Base-by-base conservation (phyloP, 306 rosid genomes). In the Trifolium fragiferum region DNA sequence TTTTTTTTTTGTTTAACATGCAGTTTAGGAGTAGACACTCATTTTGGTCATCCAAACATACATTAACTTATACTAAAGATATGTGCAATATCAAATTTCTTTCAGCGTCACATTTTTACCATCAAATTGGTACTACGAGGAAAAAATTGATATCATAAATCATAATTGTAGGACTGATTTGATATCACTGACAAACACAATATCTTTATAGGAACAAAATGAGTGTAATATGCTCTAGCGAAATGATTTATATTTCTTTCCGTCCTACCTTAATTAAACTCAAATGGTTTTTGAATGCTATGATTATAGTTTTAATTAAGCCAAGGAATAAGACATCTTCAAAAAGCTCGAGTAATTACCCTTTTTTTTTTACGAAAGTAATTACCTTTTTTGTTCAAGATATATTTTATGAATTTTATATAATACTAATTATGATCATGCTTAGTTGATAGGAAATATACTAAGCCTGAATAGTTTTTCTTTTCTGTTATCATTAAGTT, bases 11-110 rank as follows among this genome's bases (percentile, higher is more conserved):
- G 15, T 69, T 3, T 69, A 7, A 16, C 7, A 14, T 46, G 18
- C 47, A 41, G 47, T 46, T 46, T 44, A 41, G 18, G 41, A 64
- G 20, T 38, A 18, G 33, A 16, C 47, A 32, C 18, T 70, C 20
- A 70, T 30, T 68, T 69, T 68, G 68, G 75, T 55, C 40, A 38
- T 71, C 66, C 53, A 55, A 71, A 37, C 40, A 37, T 71, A 54
- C 11, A 10, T 7, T 3, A 37, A 14, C 7, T 54, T n/a, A 35
- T 44, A 12, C 46, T 5, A 23, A 38, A 55, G 66, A 72, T 57
- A 58, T 25, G 13, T 43, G 23, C 1, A 7, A 65, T 14, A 49
- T 63, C 54, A 47, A 16, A 51, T 21, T 44, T 19, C 37, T 10
- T 71, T 13, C 14, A 12, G 7, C 21, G 25, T 23, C 8, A 25